Base-by-base conservation (phyloP, 1,284 basidiomycete genomes). In the Exobasidium cylindrosporum region DNA sequence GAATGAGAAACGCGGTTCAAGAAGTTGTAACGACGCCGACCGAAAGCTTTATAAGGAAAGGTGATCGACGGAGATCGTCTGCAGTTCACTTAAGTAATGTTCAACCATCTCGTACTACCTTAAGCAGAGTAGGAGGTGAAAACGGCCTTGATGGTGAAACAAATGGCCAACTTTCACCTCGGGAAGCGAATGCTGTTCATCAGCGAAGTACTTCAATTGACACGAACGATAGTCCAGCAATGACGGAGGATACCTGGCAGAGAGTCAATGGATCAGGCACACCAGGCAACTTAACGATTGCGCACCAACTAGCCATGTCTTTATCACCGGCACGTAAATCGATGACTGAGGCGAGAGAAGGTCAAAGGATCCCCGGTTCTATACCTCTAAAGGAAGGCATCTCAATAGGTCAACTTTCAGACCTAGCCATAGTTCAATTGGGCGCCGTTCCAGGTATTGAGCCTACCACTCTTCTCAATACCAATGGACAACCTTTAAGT, bases 401-500 rank as follows among this genome's bases (percentile, higher is more conserved):
- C 17, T 14, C 54, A 14, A 17, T 31, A 21, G 56, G 56, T 26
- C 40, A 61, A 7, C 58, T 73, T 28, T 69, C 69, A 13, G 72
- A 74, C 47, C 55, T 64, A 23, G 67, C 62, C 6, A 73, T 73
- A 21, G 64, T 65, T 6, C 58, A 60, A n/a, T 46, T 73, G 4
- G 71, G 71, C 24, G 66, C 71, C 4, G 61, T 66, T 46, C 69
- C 67, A 7, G 71, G 69, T 24, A 58, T 58, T 5, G 55, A 58
- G 3, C 61, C 71, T 3, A 54, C 54, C 54, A 65, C 49, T 69
- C 68, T 44, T 10, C 61, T 77, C 63, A 52, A 75, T 70, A 64
- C 77, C 65, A 68, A 78, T 71, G 58, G 69, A 62, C 6, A 70
- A 62, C 50, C 65, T 57, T 59, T 74, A 68, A 50, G 67, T 60